Evolutionary conservation across 495 filamentous ascomycete genomes (phyloP), one percentile per base, ranked within the genome.

Genomic region (Wilcoxina mikolae): DNA sequence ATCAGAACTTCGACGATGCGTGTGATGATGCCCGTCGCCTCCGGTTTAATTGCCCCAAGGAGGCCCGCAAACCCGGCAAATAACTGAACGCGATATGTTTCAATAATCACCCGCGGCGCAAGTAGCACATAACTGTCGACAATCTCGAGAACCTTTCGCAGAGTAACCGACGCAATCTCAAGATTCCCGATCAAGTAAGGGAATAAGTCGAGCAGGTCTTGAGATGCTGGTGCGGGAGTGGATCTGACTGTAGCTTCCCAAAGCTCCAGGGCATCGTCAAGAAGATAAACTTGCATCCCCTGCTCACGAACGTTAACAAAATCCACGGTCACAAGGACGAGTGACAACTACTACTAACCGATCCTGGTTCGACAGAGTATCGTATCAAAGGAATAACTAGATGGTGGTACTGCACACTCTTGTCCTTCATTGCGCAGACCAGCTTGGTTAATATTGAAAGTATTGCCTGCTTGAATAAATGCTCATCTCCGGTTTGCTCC

Each of bases 221-320:
- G 70, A 2, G 79, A 75, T 11, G 84, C 72, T 0, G 85, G 82
- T 3, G 76, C 67, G 3, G 76, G 74, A 18, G 82, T 85, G 58
- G 91, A 81, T 46, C 71, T 69, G 23, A 95, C 65, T n/a, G 94
- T 76, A 1, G 81, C 73, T 17, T 76, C 72, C 87, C 87, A 95
- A 22, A 98, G 76, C 27, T 95, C 87, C 11, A 98, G 72, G 0
- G 87, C 85, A 61, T 98, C 91, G 55, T 96, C 91, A 10, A 94
- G 75, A 5, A 96, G 80, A 62, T 94, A 91, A 4, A 93, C 66
- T 57, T 84, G 78, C 26, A 82, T 78, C 27, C 88, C 77, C 76
- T 78, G 41, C 39, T 12, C 2, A 20, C 25, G 10, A n/a, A n/a
- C n/a, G 39, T 45, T 1, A 58, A 38, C 48, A 51, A 43, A 26